Percentiles rank a stretch among this genome's conserved stretches.
Conservation (phyloP, 2,329 filamentous ascomycete species). For the Xylariaceae sp. region DNA sequence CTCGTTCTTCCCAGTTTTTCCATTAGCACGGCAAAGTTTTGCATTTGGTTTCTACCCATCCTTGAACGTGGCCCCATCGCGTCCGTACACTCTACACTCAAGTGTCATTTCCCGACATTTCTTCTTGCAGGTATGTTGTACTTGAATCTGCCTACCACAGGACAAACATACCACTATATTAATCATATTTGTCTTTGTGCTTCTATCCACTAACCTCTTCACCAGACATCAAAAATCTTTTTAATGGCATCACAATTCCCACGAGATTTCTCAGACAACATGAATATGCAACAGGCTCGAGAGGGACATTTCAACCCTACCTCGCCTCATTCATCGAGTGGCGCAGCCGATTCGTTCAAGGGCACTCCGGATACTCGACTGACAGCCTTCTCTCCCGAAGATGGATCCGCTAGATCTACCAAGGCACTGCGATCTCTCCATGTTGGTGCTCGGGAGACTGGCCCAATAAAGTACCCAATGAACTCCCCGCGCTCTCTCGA, state of each 20-base stretch:
- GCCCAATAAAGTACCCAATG: conserved; percentile 28
- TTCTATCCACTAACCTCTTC: not conserved
- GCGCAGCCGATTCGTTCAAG: conserved; percentile 58
- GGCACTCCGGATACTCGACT: conserved; percentile 67
- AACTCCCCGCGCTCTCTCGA: conserved; percentile 30
- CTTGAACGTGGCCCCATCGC: not conserved
- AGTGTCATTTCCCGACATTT: not conserved
- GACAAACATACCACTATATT: no score
- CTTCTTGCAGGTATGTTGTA: not conserved
- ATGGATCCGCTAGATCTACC: conserved; percentile 49
- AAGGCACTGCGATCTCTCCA: conserved; percentile 41
- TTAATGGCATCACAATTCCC: conserved; percentile 8
- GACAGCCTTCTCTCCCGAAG: conserved; percentile 66
- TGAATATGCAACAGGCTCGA: conserved; percentile 44
- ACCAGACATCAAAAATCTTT: not conserved
- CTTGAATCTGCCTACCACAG: no score
- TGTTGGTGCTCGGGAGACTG: conserved; percentile 35
- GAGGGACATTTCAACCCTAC: conserved; percentile 48
- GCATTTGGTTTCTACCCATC: not conserved
- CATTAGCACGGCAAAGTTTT: not conserved
- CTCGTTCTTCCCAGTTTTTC: not conserved
- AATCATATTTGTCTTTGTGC: no score
- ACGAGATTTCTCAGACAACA: conserved; percentile 21
- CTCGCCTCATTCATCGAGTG: conserved; percentile 56
- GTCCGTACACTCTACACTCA: not conserved